These are phyloP conservation scores for Symbiotaphrina buchneri DNA, from an alignment of 495 filamentous ascomycete species.

Conservation along the genomic window DNA sequence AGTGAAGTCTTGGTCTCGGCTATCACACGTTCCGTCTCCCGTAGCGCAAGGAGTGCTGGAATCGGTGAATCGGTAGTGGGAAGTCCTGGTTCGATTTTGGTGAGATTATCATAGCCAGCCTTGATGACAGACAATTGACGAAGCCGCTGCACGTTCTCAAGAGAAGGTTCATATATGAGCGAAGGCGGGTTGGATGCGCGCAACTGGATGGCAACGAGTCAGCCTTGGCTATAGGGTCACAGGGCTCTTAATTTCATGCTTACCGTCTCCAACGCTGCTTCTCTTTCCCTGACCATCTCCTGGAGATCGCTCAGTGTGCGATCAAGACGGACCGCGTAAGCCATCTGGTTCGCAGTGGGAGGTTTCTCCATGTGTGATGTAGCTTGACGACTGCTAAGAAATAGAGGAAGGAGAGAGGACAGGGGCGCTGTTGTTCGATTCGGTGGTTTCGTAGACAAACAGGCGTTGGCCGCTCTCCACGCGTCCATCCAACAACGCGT, in stretches of 20 bases:
- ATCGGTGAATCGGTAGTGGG: constrained; percentile 39
- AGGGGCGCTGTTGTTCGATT: no score
- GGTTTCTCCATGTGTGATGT: no score
- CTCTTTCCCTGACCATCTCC: constrained; percentile 37
- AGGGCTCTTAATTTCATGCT: constrained; percentile 3
- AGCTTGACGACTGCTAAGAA: no score
- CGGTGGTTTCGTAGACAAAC: no score
- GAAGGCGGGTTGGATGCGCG: constrained; percentile 14
- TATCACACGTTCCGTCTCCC: constrained; percentile 37
- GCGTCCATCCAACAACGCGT: no score
- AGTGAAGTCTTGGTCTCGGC: constrained; percentile 37
- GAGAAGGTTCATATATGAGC: constrained; percentile 11
- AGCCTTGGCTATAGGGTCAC: neutral
- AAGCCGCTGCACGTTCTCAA: constrained; percentile 21
- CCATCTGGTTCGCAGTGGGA: no score
- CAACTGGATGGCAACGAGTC: constrained; percentile 12
- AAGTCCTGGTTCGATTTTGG: constrained; percentile 25
- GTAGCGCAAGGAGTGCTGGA: constrained; percentile 46
- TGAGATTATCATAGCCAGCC: constrained; percentile 31
- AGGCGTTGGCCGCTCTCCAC: no score
- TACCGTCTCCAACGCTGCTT: constrained; percentile 34
- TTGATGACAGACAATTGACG: constrained; percentile 32
- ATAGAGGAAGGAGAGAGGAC: no score
- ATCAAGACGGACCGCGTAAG: constrained; percentile 31
- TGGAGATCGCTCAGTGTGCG: constrained; percentile 41